Conservation (phyloP, 176 grass and related monocot species). For the Poa annua region DNA sequence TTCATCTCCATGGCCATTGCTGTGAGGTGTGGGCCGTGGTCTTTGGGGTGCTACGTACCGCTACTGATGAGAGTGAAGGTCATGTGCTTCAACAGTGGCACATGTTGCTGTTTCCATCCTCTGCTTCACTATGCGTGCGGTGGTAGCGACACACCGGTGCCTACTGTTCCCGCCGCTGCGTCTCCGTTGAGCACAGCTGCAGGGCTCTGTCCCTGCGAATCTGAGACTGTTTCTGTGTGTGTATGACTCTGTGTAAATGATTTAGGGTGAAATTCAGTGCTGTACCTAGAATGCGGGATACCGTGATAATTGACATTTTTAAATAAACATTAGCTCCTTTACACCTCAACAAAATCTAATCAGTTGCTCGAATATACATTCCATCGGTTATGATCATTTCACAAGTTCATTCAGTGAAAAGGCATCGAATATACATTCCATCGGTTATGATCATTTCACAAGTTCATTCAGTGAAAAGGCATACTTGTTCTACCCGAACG, state of each 20-base stretch:
- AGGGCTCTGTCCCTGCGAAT: neutral
- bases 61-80: neutral
- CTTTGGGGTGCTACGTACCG: no score
- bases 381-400: neutral
- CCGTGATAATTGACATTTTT: no score
- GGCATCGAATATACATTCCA: no score
- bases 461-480: neutral
- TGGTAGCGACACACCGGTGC: neutral
- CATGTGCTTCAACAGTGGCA: constrained; percentile 57
- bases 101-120: constrained; percentile 38
- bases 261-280: neutral
- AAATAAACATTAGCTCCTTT: no score
- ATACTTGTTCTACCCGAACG: no score
- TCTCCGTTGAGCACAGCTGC: no score
- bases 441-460: no score
- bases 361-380: no score
- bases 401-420: neutral
- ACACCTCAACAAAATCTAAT: no score
- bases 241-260: neutral
- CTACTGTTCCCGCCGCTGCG: neutral
- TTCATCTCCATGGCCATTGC: constrained; percentile 10
- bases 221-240: neutral
- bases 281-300: no score
- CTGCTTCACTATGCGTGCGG: neutral
- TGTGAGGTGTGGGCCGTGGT: neutral